Percentiles rank a stretch among this genome's conserved stretches.
Conservation (phyloP, 352 stramenopile genomes). For the Thalassiosira exigua region DNA sequence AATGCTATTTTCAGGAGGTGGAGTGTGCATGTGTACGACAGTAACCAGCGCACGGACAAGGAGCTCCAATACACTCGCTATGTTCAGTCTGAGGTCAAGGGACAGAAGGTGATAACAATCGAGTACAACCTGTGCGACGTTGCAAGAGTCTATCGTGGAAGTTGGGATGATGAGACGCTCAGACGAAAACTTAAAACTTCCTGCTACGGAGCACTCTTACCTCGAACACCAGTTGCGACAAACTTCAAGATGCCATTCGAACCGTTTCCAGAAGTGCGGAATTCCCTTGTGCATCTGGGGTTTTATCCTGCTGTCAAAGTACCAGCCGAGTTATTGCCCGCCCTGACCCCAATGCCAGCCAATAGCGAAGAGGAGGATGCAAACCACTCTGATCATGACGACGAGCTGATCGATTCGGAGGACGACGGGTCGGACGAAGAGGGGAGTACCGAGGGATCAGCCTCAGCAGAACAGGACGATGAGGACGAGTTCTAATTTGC, state of each 20-base stretch:
- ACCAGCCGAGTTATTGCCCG: background rate
- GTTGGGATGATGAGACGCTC: constrained; percentile 2
- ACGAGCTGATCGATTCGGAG: constrained; percentile 9
- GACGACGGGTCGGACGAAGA: constrained; percentile 15
- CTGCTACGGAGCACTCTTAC: constrained; percentile 12
- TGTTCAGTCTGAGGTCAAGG: background rate
- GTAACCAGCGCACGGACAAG: background rate
- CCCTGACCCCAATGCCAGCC: background rate
- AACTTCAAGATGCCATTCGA: constrained; percentile 6
- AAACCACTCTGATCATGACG: background rate
- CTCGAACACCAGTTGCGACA: too few species aligned
- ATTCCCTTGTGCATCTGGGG: background rate
- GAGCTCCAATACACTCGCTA: background rate
- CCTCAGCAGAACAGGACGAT: constrained; percentile 7
- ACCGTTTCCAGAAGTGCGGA: constrained; percentile 5
- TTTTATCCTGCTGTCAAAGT: constrained; percentile 11
- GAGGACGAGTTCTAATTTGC: constrained; percentile 7
- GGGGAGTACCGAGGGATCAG: background rate
- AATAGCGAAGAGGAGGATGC: background rate
- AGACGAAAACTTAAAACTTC: background rate
- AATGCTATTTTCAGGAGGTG: constrained; percentile 1
- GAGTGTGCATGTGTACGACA: background rate
- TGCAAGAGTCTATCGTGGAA: background rate
- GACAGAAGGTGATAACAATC: constrained; percentile 8
- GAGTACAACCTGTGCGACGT: constrained; percentile 15